Evolutionary conservation across 2,329 filamentous ascomycete genomes (phyloP).

Genomic region (Curvularia sp.): DNA sequence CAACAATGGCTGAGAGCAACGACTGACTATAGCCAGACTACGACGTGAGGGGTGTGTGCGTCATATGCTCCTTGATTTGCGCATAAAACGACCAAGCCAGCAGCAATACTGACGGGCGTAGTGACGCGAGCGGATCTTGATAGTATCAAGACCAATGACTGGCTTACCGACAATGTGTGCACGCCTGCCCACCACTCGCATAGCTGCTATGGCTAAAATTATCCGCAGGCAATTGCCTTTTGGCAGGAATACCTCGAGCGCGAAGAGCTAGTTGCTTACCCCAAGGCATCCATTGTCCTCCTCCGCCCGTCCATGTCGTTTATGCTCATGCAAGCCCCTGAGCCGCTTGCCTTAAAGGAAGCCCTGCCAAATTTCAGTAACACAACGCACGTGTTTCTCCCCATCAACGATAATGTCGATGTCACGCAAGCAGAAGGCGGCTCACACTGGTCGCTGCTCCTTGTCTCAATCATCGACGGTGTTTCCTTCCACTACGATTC

Average conservation of each 20-base stretch:
- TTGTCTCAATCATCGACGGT: slow-evolving; percentile 86
- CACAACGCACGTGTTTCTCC: slow-evolving; percentile 92
- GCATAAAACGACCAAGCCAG: slow-evolving; percentile 2
- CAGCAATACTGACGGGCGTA: slow-evolving; percentile 49
- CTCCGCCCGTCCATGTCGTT: slow-evolving; percentile 93
- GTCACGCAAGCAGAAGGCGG: slow-evolving; percentile 87
- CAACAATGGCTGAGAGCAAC: neutral
- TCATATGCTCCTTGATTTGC: slow-evolving; percentile 23
- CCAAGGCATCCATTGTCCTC: slow-evolving; percentile 84
- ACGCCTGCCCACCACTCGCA: neutral
- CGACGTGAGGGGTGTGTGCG: slow-evolving; percentile 67
- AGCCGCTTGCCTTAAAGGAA: slow-evolving; percentile 63
- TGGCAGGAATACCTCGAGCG: slow-evolving; percentile 98
- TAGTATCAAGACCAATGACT: slow-evolving; percentile 80
- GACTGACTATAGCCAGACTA: slow-evolving; percentile 59
- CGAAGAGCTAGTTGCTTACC: slow-evolving; percentile 80
- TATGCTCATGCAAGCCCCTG: slow-evolving; percentile 77
- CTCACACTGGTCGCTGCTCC: slow-evolving; percentile 90
- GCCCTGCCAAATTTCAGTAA: slow-evolving; percentile 81
- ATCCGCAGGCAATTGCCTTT: slow-evolving; percentile 84
- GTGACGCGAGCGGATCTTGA: slow-evolving; percentile 91
- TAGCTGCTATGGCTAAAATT: slow-evolving; percentile 13
- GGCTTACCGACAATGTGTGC: slow-evolving; percentile 90
- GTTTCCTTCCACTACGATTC: slow-evolving; percentile 98
- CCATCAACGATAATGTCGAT: slow-evolving; percentile 86